phyloP scores from a whole-genome alignment of 805 yeast species.

The Naumovozyma baii region DNA sequence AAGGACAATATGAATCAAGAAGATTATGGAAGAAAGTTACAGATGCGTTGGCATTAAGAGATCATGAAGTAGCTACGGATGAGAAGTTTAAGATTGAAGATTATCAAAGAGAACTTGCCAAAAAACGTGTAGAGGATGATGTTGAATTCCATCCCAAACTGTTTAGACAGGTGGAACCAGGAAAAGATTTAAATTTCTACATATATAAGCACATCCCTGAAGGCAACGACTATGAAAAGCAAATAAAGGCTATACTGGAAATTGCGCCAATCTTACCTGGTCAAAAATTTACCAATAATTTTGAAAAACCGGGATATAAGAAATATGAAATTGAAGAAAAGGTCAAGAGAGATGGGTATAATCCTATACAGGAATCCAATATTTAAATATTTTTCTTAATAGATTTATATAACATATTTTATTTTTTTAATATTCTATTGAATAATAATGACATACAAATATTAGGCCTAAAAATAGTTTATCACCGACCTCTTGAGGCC shows the following conservation, averaged over 20 bases:
- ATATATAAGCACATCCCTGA: conserved; percentile 55
- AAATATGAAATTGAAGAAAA: conserved; percentile 33
- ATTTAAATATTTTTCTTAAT: no score
- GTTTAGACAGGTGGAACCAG: conserved; percentile 41
- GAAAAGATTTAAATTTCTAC: conserved; percentile 49
- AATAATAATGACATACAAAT: no score
- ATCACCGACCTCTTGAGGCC: conserved; percentile 10
- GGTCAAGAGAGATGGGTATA: neutral
- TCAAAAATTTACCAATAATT: conserved; percentile 54
- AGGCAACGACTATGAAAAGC: conserved; percentile 41
- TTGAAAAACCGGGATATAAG: conserved; percentile 57
- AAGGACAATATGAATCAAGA: conserved; percentile 73
- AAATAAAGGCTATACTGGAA: conserved; percentile 48
- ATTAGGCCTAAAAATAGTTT: neutral
- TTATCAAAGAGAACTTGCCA: conserved; percentile 67
- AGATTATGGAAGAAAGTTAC: conserved; percentile 76
- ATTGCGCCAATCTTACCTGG: conserved; percentile 80
- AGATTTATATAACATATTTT: no score
- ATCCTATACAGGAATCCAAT: neutral
- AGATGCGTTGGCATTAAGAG: conserved; percentile 66
- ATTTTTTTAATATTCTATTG: no score
- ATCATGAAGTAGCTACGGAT: conserved; percentile 77
- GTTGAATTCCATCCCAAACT: conserved; percentile 72
- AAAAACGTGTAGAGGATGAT: conserved; percentile 66
- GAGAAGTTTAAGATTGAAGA: conserved; percentile 84